Conservation (phyloP, 139 green algal genomes). For the Axilococcus clingmanii region DNA sequence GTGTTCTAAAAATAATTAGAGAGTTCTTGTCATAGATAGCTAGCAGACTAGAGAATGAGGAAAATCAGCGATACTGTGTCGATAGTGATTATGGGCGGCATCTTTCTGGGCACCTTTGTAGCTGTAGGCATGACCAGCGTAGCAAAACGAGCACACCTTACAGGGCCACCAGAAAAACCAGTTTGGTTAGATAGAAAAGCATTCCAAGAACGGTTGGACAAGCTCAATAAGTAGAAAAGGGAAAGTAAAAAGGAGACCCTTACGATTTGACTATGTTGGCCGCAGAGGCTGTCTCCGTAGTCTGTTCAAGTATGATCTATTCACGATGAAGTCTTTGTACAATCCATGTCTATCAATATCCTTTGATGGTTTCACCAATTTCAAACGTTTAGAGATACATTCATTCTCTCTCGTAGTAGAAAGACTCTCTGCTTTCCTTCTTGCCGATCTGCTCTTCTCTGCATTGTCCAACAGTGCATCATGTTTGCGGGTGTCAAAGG, state of each 20-base stretch:
- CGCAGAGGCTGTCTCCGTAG: background rate
- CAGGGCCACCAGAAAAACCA: slow-evolving; percentile 4
- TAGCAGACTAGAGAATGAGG: background rate
- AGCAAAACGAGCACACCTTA: slow-evolving; percentile 7
- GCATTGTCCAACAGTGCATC: too few species aligned
- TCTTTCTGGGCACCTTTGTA: slow-evolving; percentile 20
- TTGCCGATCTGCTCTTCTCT: too few species aligned
- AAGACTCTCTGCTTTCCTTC: too few species aligned
- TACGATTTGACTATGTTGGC: background rate
- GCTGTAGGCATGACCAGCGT: slow-evolving; percentile 12
- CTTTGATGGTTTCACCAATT: background rate
- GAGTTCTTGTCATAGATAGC: background rate
- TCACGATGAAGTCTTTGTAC: background rate
- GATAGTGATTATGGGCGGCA: slow-evolving; percentile 12
- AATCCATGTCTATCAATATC: background rate
- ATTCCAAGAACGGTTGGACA: background rate
- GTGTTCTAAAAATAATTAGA: slow-evolving; percentile 27
- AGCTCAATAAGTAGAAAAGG: slow-evolving; percentile 3
- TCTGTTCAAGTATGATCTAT: slow-evolving; percentile 4
- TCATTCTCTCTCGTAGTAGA: slow-evolving; percentile 11
- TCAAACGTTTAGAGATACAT: slow-evolving; percentile 14
- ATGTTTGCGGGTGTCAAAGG: too few species aligned
- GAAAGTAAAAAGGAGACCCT: slow-evolving; percentile 4
- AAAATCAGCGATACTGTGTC: slow-evolving; percentile 12
- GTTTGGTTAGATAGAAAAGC: too few species aligned